phyloP scores from a whole-genome alignment of 2,329 filamentous ascomycete genomes.

The Diaporthe capsici region DNA sequence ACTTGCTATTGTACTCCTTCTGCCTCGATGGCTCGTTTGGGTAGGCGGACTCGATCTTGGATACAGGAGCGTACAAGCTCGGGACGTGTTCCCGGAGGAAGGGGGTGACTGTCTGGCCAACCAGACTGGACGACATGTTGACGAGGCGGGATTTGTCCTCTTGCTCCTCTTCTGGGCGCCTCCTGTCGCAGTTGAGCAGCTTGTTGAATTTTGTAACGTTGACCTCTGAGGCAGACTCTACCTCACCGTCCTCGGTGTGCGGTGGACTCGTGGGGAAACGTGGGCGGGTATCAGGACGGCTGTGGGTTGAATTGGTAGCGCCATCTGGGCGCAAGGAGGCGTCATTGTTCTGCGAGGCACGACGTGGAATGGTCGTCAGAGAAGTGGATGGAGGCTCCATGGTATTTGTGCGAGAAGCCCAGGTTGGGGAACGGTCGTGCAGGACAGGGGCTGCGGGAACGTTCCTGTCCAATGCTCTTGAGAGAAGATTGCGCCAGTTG shows the following conservation, averaged over 20 bases:
- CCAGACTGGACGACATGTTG: conserved; percentile 75
- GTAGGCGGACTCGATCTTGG: conserved; percentile 62
- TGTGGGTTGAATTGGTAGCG: conserved; percentile 29
- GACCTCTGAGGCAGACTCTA: conserved; percentile 33
- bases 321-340: conserved; percentile 31
- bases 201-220: conserved; percentile 45
- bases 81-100: conserved; percentile 95
- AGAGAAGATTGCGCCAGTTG: conserved; percentile 37
- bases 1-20: conserved; percentile 79
- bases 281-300: conserved; percentile 25
- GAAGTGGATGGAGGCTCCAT: conserved; percentile 40
- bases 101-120: conserved; percentile 84
- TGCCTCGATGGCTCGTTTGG: conserved; percentile 55
- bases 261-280: conserved; percentile 40
- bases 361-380: conserved; percentile 36
- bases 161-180: conserved; percentile 64
- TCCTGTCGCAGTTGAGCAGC: conserved; percentile 64
- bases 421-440: conserved; percentile 27
- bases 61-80: conserved; percentile 85
- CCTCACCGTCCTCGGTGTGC: conserved; percentile 47
- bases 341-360: conserved; percentile 36
- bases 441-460: conserved; percentile 21
- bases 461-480: conserved; percentile 36
- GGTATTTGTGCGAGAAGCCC: conserved; percentile 36
- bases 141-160: conserved; percentile 64